These are phyloP conservation scores for Penicillium dipodomyicola DNA, from an alignment of 495 filamentous ascomycete species.

Conservation along the genomic window DNA sequence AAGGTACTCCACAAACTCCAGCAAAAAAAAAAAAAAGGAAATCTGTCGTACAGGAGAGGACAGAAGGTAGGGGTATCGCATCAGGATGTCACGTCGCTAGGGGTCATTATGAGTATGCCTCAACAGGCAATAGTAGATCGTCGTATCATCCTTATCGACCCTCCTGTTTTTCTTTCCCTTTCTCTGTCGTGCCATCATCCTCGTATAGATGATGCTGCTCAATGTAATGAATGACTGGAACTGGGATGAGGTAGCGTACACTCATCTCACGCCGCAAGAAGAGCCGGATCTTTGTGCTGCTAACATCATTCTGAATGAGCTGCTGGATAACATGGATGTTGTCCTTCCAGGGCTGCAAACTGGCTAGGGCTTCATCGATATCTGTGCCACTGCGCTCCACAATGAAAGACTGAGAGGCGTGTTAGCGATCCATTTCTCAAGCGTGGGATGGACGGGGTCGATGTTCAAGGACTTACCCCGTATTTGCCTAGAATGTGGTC, in stretches of 20 bases:
- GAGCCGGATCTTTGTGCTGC: conserved; percentile 82
- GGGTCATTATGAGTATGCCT: conserved; percentile 16
- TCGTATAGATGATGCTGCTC: conserved; percentile 70
- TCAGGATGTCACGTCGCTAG: conserved; percentile 22
- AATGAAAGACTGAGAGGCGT: conserved; percentile 62
- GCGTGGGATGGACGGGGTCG: background rate
- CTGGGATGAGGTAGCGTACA: conserved; percentile 62
- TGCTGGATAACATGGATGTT: conserved; percentile 89
- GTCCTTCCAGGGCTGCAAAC: conserved; percentile 66
- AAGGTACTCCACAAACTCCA: conserved; percentile 20
- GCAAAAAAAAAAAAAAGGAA: conserved; percentile 13
- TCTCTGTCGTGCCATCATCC: conserved; percentile 55
- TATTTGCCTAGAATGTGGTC: conserved; percentile 84
- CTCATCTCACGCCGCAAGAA: conserved; percentile 82
- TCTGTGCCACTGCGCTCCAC: conserved; percentile 89
- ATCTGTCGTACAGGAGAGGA: conserved; percentile 7
- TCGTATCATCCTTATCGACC: conserved; percentile 23
- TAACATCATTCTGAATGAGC: conserved; percentile 86
- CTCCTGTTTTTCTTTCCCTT: conserved; percentile 37
- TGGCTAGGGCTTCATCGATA: conserved; percentile 75
- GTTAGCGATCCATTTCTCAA: background rate
- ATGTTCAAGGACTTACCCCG: conserved; percentile 49
- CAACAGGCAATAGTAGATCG: background rate
- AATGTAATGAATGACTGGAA: conserved; percentile 74
- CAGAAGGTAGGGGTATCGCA: conserved; percentile 29